Conservation (phyloP, 2,329 filamentous ascomycete species). For the Pyrenophora graminea region DNA sequence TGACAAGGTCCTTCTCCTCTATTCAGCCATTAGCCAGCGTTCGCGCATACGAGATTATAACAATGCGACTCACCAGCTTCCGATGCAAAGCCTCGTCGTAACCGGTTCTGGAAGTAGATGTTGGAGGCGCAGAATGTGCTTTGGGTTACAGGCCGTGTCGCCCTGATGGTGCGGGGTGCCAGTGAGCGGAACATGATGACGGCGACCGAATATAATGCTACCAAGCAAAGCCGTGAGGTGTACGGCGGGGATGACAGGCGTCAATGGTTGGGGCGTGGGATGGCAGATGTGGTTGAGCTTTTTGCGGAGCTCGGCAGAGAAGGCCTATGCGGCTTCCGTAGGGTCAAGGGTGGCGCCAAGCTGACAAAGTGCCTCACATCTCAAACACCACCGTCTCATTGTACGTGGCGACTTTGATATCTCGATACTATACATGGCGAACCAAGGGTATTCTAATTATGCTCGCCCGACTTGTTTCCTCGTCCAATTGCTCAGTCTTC, state of each 20-base stretch:
- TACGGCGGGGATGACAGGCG: constrained; percentile 37
- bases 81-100: constrained; percentile 62
- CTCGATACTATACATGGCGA: constrained; percentile 8
- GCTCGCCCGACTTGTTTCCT: background rate
- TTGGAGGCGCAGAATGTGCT: constrained; percentile 48
- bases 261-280: constrained; percentile 46
- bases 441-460: constrained; percentile 4
- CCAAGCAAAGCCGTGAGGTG: constrained; percentile 37
- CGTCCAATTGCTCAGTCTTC: constrained; percentile 38
- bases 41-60: constrained; percentile 20
- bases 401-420: background rate
- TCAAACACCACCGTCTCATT: constrained; percentile 6
- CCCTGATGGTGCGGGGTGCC: constrained; percentile 55
- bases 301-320: constrained; percentile 36
- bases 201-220: constrained; percentile 25
- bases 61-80: constrained; percentile 52
- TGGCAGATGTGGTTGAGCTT: constrained; percentile 44
- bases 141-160: constrained; percentile 41
- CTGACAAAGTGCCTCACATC: constrained; percentile 15
- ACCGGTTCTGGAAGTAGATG: constrained; percentile 55
- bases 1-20: constrained; percentile 96
- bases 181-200: constrained; percentile 58
- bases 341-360: constrained; percentile 29
- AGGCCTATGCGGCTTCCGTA: constrained; percentile 24
- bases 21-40: constrained; percentile 43